Percentiles rank a stretch among this genome's conserved stretches.
These are phyloP conservation scores for Clonostachys solani DNA, from an alignment of 2,329 filamentous ascomycete genomes.

Conservation along the genomic window DNA sequence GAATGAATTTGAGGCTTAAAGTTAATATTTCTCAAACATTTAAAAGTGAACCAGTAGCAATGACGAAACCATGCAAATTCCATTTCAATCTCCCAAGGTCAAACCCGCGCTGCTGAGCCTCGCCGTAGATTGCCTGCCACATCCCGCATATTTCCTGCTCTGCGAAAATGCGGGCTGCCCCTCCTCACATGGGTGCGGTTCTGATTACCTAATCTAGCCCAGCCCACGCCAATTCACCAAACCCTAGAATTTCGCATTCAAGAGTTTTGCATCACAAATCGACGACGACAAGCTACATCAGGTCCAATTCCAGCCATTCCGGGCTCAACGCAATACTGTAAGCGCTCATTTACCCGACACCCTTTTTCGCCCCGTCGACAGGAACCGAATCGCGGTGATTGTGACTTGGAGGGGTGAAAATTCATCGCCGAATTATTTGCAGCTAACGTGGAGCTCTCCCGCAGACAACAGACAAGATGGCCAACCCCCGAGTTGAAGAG, in stretches of 20 bases:
- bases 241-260: slow-evolving; percentile 38
- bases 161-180: no score
- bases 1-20: slow-evolving; percentile 30
- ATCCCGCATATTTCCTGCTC: background rate
- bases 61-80: no score
- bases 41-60: slow-evolving; percentile 9
- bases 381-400: background rate
- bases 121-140: no score
- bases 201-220: slow-evolving; percentile 15
- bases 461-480: slow-evolving; percentile 62
- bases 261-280: slow-evolving; percentile 33
- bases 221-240: slow-evolving; percentile 30
- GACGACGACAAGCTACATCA: slow-evolving; percentile 19
- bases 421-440: background rate
- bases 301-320: slow-evolving; percentile 22
- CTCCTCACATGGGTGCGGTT: background rate
- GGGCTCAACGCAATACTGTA: slow-evolving; percentile 27
- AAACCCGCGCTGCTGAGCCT: no score
- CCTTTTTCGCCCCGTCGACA: background rate
- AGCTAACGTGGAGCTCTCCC: slow-evolving; percentile 16
- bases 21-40: slow-evolving; percentile 21
- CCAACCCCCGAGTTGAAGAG: slow-evolving; percentile 97
- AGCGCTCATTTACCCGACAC: slow-evolving; percentile 10
- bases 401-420: background rate
- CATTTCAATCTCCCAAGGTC: no score